These are phyloP conservation scores for Apium graveolens DNA, from an alignment of 129 eudicot genomes.

Conservation along the genomic window DNA sequence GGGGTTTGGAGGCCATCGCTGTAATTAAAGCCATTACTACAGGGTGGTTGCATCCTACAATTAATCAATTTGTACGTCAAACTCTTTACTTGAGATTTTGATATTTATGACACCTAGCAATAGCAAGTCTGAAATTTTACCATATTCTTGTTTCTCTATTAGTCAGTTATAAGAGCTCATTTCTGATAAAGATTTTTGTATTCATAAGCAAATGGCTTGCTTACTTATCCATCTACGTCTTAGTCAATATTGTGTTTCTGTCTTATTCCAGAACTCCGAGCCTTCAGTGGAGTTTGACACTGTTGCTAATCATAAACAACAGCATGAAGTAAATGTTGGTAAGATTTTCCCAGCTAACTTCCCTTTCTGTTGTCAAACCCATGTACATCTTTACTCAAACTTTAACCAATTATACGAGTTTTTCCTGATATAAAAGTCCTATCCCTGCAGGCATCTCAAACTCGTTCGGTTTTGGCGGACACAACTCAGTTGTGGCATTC, in stretches of 20 bases:
- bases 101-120: background rate
- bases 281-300: constrained; percentile 96
- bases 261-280: constrained; percentile 65
- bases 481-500: constrained; percentile 90
- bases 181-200: background rate
- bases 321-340: constrained; percentile 98
- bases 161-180: background rate
- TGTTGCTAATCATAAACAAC: constrained; percentile 73
- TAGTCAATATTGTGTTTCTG: background rate
- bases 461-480: constrained; percentile 94
- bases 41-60: constrained; percentile 96
- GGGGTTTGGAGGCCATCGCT: constrained; percentile 98
- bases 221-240: background rate
- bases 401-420: background rate
- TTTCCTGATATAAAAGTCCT: background rate
- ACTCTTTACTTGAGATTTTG: background rate
- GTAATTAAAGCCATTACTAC: constrained; percentile 88
- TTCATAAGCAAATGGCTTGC: background rate
- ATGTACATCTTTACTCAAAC: background rate
- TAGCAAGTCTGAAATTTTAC: background rate
- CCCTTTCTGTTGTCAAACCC: background rate
- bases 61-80: constrained; percentile 80
- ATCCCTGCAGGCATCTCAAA: constrained; percentile 74
- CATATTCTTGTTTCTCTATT: background rate
- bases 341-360: constrained; percentile 15